Base-by-base conservation (phyloP, 257 asterid species). In the Solanum chmielewskii region DNA sequence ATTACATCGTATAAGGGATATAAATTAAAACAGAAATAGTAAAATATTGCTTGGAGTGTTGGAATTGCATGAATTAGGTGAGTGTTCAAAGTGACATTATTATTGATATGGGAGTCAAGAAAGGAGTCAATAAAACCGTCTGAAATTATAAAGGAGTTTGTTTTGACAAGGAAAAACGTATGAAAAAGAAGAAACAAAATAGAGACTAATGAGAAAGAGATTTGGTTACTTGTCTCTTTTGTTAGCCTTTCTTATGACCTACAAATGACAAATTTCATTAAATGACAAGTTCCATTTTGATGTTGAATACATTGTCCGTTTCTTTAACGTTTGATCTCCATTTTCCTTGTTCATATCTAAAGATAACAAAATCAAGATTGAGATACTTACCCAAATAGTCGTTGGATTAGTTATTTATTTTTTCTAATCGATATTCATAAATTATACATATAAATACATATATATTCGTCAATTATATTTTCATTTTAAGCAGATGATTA, bases 41-140 rank as follows among this genome's bases (percentile, higher is more conserved):
- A 15, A 78, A 44, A 11, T 37, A 31, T 2, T 60, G n/a, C 6
- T 15, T 0, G 16, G 16, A 11, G 13, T 2, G 18, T 14, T 27
- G 66, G 84, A 80, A 5, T 52, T 47, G 39, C 20, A 5, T 41
- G 21, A 29, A 75, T 49, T 75, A 11, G 35, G 31, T 33, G 18
- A 88, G 74, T 69, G 23, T 56, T 74, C 37, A 85, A 85, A 80
- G 83, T 71, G 75, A 27, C 60, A 77, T 60, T 11, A 62, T 78
- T 73, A 71, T 69, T n/a, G 69, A 83, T 85, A 91, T 90, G 90
- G 86, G 77, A 88, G 91, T 91, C 83, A 49, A 84, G 91, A 73
- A 29, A 59, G 86, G 89, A 90, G 94, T 92, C 92, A 90, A 92
- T 71, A 80, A 91, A 89, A 87, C 87, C 92, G 89, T 88, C 90